Evolutionary conservation across 2,329 filamentous ascomycete genomes (phyloP), one percentile per base, ranked within the genome.

Genomic region (Phyllosticta citribraziliensis): DNA sequence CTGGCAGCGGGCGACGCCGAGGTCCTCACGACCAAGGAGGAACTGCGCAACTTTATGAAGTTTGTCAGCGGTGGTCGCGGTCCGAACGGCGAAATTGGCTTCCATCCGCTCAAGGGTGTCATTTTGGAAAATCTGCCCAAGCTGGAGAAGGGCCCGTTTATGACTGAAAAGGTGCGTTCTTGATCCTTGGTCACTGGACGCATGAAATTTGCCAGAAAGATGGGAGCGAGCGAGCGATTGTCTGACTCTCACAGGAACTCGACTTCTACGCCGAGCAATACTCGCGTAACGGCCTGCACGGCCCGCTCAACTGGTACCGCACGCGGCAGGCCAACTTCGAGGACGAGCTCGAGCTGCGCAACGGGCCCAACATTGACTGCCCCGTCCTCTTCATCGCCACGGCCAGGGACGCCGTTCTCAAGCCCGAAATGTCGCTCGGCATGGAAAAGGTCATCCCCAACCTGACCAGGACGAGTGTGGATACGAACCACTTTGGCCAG

Each of bases 221-320:
- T 22, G 22, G n/a, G n/a, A n/a, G n/a, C n/a, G n/a, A n/a, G n/a
- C n/a, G n/a, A n/a, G 22, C 22, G 22, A 22, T 22, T 22, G 17
- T 1, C 40, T 47, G 14, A 47, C 17, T n/a, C 5, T 8, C 6
- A 3, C 40, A 78, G 70, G 88, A 92, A 74, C 73, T 93, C 53
- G 85, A 92, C 60, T 88, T 85, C 75, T 97, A 97, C 73, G 84
- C 84, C 19, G 75, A 82, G 30, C 80, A 91, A 75, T 96, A 87
- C 74, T 73, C 78, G n/a, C 80, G 82, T 52, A 82, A 86, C 69
- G 90, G 91, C 54, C 74, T 97, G 65, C 84, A 86, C 65, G 91
- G 91, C 0, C 89, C 91, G 81, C 80, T 91, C 63, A 94, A 92
- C 75, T 97, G 91, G 89, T 99, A 99, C 76, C 85, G 91, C 52